Base-by-base conservation (phyloP, 2,329 filamentous ascomycete genomes). In the Cladophialophora yegresii region DNA sequence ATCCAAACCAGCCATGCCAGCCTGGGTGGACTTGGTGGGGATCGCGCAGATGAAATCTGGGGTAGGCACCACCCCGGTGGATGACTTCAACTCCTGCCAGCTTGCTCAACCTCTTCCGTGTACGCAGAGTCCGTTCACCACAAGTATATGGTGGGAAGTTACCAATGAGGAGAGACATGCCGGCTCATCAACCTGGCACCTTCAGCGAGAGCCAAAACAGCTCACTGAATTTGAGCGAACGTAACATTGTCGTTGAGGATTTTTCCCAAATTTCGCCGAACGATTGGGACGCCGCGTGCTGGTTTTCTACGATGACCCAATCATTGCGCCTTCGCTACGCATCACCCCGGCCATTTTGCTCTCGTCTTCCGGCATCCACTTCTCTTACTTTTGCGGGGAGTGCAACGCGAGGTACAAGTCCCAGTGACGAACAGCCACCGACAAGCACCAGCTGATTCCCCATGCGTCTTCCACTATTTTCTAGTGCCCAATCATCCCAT, bases 401-500 rank as follows among this genome's bases (percentile, higher is more conserved):
- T 8, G 7, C 16, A n/a, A n/a, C 51, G 5, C 10, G 26, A 54
- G 51, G 10, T 22, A 54, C 28, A 16, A n/a, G 36, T 43, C 16
- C 36, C 36, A 43, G 36, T 7, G 36, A n/a, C 3, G 36, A 43
- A 43, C 28, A 33, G 51, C 51, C 23, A 54, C 51, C 23, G n/a
- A 30, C 51, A n/a, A 33, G 22, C 51, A 54, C 10, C 51, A 54
- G 23, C 51, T 54, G 51, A 54, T 28, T 3, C 51, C 51, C 13
- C 12, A 16, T 54, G 16, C 28, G 30, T 30, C 51, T 28, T n/a
- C 51, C 8, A 26, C 23, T 12, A 10, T 33, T 20, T 54, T n/a
- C 22, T 16, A 9, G 28, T n/a, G 2, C 16, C 51, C 51, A 54
- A 54, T 54, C 51, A 54, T 20, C 28, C 7, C 28, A 10, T 54